Conservation (phyloP, 1,284 basidiomycete species). For the Farysia itapuensis region DNA sequence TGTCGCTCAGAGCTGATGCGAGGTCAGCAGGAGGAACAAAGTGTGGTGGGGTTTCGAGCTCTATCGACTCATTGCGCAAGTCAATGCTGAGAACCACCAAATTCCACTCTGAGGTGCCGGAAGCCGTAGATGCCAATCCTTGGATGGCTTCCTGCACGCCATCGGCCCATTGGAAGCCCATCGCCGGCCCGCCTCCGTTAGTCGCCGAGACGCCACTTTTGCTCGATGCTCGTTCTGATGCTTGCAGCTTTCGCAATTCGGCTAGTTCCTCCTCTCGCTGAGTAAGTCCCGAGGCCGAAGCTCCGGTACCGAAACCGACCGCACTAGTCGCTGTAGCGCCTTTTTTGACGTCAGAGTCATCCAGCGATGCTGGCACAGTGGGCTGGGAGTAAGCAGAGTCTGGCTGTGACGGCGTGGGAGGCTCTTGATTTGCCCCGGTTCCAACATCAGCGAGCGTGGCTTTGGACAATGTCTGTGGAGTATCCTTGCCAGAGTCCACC, state of each 20-base stretch:
- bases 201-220: slow-evolving; percentile 8
- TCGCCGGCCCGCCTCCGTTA: slow-evolving; percentile 9
- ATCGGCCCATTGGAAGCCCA: slow-evolving; percentile 31
- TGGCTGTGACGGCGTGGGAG: slow-evolving; percentile 5
- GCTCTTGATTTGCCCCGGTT: slow-evolving; percentile 17
- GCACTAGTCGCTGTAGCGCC: slow-evolving; percentile 7
- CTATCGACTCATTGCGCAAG: slow-evolving; percentile 27
- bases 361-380: slow-evolving; percentile 20
- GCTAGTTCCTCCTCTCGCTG: slow-evolving; percentile 33
- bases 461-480: slow-evolving; percentile 4
- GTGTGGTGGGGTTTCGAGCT: slow-evolving; percentile 29
- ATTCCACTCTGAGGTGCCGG: slow-evolving; percentile 44
- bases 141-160: slow-evolving; percentile 35
- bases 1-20: slow-evolving; percentile 5
- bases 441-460: slow-evolving; percentile 14
- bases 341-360: slow-evolving; percentile 1
- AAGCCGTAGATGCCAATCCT: slow-evolving; percentile 26
- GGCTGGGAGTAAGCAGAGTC: slow-evolving; percentile 6
- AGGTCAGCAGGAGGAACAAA: slow-evolving; percentile 34
- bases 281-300: slow-evolving; percentile 9
- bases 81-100: slow-evolving; percentile 41
- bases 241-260: slow-evolving; percentile 26
- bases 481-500: slow-evolving; percentile 3
- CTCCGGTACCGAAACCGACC: slow-evolving; percentile 18
- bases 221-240: slow-evolving; percentile 14